Conservation (phyloP, 768 basidiomycete species). For the Kwoniella pini region DNA sequence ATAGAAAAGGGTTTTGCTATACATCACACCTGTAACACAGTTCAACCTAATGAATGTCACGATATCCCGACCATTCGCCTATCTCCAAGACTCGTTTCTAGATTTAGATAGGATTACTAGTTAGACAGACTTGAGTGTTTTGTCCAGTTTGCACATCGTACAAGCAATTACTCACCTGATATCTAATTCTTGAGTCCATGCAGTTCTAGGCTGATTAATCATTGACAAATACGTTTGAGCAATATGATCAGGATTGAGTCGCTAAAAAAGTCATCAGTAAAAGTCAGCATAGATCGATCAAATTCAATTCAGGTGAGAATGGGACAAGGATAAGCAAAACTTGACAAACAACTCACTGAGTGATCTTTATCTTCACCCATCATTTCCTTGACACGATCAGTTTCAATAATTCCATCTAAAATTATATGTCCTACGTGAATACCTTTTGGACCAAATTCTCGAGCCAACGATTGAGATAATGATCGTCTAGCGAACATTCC, state of each 20-base stretch:
- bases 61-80: too few species aligned
- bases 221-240: constrained; percentile 40
- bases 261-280: constrained; percentile 6
- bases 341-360: constrained; percentile 25
- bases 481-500: constrained; percentile 43
- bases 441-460: constrained; percentile 51
- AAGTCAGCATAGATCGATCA: background rate
- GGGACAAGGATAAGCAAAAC: too few species aligned
- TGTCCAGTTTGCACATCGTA: background rate
- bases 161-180: constrained; percentile 30
- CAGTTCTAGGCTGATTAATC: constrained; percentile 37
- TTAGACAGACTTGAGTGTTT: background rate
- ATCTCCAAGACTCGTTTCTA: background rate
- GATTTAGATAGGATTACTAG: background rate
- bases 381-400: constrained; percentile 24
- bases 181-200: constrained; percentile 52
- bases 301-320: background rate
- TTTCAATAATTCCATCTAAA: constrained; percentile 45
- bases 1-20: too few species aligned
- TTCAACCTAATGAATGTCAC: too few species aligned
- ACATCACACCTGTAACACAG: too few species aligned
- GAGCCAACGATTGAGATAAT: constrained; percentile 45
- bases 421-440: constrained; percentile 53
- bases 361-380: constrained; percentile 33
- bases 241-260: constrained; percentile 38